Conservation (phyloP, 192 early-diverging fungal genomes). For the Gigaspora rosea region DNA sequence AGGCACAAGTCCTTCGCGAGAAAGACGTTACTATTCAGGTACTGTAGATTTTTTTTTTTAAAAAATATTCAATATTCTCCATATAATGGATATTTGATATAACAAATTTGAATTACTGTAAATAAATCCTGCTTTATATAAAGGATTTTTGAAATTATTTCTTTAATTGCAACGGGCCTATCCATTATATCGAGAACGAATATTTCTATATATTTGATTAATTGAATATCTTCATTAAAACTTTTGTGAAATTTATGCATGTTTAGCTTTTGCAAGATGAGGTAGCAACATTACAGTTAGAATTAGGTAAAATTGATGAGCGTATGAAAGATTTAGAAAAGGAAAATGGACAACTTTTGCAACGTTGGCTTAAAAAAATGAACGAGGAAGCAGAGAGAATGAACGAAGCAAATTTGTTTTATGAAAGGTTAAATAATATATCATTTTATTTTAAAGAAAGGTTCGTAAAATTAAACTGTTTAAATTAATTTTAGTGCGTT, state of each 20-base stretch:
- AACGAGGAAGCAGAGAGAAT: slow-evolving; percentile 87
- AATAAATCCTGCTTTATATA: no score
- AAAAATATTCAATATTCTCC: no score
- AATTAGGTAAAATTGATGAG: slow-evolving; percentile 78
- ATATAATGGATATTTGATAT: no score
- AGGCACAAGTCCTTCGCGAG: slow-evolving; percentile 64
- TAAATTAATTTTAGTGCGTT: slow-evolving; percentile 1
- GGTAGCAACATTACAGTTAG: slow-evolving; percentile 84
- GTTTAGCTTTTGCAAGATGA: slow-evolving; percentile 87
- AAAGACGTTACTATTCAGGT: slow-evolving; percentile 93
- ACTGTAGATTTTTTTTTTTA: not conserved
- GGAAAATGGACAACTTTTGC: slow-evolving; percentile 86
- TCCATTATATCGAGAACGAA: not conserved
- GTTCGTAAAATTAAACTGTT: not conserved
- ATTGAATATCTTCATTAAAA: not conserved
- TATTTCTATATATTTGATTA: not conserved
- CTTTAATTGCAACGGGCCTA: not conserved
- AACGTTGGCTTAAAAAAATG: slow-evolving; percentile 91
- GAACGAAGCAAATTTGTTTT: slow-evolving; percentile 90
- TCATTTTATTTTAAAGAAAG: not conserved
- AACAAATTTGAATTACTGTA: no score
- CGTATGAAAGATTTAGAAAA: slow-evolving; percentile 63
- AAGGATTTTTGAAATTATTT: no score
- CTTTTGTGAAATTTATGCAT: not conserved
- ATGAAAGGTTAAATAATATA: slow-evolving; percentile 69